Conservation (phyloP, 768 basidiomycete genomes). For the Asterophora lycoperdoides region DNA sequence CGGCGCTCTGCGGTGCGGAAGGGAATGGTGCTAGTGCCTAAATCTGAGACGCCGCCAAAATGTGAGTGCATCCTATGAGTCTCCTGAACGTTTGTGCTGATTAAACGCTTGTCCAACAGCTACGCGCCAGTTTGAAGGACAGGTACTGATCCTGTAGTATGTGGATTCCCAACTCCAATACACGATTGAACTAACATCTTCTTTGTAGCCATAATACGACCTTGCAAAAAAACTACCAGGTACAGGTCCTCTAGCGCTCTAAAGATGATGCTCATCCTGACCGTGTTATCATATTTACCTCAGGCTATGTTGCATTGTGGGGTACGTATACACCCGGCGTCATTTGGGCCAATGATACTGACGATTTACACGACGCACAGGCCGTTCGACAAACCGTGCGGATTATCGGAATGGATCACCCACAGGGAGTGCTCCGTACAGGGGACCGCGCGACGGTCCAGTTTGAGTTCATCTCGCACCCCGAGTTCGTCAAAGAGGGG, state of each 20-base stretch:
- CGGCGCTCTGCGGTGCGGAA: constrained; percentile 79
- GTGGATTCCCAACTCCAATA: constrained; percentile 22
- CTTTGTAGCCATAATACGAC: constrained; percentile 79
- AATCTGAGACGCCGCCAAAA: constrained; percentile 72
- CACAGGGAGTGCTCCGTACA: constrained; percentile 84
- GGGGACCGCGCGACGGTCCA: constrained; percentile 93
- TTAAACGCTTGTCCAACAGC: constrained; percentile 38
- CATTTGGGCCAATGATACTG: constrained; percentile 4
- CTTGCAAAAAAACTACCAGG: constrained; percentile 89
- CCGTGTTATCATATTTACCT: neutral
- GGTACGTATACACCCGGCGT: constrained; percentile 35
- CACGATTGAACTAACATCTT: neutral
- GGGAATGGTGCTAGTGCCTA: constrained; percentile 90
- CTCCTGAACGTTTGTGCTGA: neutral
- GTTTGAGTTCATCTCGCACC: constrained; percentile 91
- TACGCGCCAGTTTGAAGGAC: constrained; percentile 84
- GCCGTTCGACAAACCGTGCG: constrained; percentile 89
- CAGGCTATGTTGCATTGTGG: constrained; percentile 94
- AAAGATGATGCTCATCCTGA: neutral
- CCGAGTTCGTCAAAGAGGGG: constrained; percentile 90
- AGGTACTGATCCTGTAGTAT: constrained; percentile 89
- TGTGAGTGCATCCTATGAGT: constrained; percentile 39
- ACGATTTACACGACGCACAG: constrained; percentile 30
- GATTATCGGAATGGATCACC: constrained; percentile 88
- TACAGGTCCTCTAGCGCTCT: constrained; percentile 25